Evolutionary conservation across 192 early-diverging fungal genomes (phyloP), one percentile per base, ranked within the genome.

Genomic region (Irineochytrium annulatum): DNA sequence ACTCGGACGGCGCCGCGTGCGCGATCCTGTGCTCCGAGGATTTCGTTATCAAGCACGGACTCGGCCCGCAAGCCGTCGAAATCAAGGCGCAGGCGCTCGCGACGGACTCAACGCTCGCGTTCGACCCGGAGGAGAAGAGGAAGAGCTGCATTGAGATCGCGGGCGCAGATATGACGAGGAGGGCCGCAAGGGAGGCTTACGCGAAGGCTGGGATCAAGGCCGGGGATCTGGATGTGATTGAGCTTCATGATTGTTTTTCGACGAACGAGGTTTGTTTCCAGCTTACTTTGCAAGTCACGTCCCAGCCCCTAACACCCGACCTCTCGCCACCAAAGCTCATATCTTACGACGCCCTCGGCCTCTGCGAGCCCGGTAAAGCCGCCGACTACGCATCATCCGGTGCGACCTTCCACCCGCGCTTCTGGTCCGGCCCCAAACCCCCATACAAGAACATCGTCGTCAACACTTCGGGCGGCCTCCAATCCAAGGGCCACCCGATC

Each of bases 241-340:
- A 88, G 57, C 71, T 89, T 34, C 87, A 89, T 66, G 87, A 89
- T 62, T 89, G 87, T 64, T 89, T 89, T 72, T 81, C 80, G 17
- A 85, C 83, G 56, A 89, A 87, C 60, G 87, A 89, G 67, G 77
- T 82, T 34, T 37, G 65, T 22, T n/a, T n/a, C n/a, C n/a, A n/a
- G n/a, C n/a, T n/a, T n/a, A n/a, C n/a, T n/a, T n/a, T n/a, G n/a
- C n/a, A n/a, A n/a, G n/a, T n/a, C n/a, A n/a, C n/a, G n/a, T n/a
- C n/a, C n/a, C n/a, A n/a, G n/a, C n/a, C n/a, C n/a, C n/a, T n/a
- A n/a, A n/a, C n/a, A n/a, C n/a, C n/a, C n/a, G n/a, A n/a, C n/a
- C n/a, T n/a, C n/a, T n/a, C n/a, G n/a, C n/a, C n/a, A n/a, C n/a
- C n/a, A 8, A 24, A 82, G 64, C 53, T 87, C 29, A 82, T 89